Percentiles rank a stretch among this genome's conserved stretches.
phyloP scores from a whole-genome alignment of 2,329 filamentous ascomycete genomes.

The Hypoxylon sp. region DNA sequence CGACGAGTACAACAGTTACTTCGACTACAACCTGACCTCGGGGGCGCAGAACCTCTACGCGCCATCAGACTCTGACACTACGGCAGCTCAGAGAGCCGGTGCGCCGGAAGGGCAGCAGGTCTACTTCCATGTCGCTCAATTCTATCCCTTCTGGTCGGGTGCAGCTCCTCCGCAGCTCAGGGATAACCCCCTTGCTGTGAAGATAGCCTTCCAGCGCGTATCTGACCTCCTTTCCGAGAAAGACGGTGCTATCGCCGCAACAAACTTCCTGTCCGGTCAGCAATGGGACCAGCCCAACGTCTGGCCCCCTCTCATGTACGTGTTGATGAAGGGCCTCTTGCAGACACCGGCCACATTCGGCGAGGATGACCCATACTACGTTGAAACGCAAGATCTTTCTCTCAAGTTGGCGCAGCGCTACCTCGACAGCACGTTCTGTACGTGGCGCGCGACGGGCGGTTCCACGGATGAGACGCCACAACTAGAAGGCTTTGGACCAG shows the following conservation, averaged over 20 bases:
- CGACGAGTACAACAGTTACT: constrained; percentile 67
- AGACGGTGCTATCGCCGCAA: constrained; percentile 67
- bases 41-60: constrained; percentile 63
- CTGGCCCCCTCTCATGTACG: constrained; percentile 72
- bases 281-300: constrained; percentile 77
- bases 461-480: constrained; percentile 61
- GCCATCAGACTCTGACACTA: constrained; percentile 56
- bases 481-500: constrained; percentile 54
- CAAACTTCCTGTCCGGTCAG: constrained; percentile 67
- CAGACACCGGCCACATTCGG: constrained; percentile 66
- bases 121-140: constrained; percentile 65
- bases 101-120: constrained; percentile 65
- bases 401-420: constrained; percentile 70
- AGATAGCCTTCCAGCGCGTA: constrained; percentile 62
- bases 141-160: constrained; percentile 75
- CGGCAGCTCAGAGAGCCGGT: constrained; percentile 50
- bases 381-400: constrained; percentile 62
- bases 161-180: constrained; percentile 65
- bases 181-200: constrained; percentile 65
- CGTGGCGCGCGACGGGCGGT: constrained; percentile 73
- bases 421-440: constrained; percentile 73
- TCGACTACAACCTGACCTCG: constrained; percentile 73
- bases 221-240: constrained; percentile 59
- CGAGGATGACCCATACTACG: constrained; percentile 60
- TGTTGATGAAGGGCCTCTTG: constrained; percentile 68